A percentile compares a stretch with the other conserved stretches of the same genome.
Evolutionary conservation across 1,284 basidiomycete genomes (phyloP).

Genomic region (Erythrobasidium hasegawianum): DNA sequence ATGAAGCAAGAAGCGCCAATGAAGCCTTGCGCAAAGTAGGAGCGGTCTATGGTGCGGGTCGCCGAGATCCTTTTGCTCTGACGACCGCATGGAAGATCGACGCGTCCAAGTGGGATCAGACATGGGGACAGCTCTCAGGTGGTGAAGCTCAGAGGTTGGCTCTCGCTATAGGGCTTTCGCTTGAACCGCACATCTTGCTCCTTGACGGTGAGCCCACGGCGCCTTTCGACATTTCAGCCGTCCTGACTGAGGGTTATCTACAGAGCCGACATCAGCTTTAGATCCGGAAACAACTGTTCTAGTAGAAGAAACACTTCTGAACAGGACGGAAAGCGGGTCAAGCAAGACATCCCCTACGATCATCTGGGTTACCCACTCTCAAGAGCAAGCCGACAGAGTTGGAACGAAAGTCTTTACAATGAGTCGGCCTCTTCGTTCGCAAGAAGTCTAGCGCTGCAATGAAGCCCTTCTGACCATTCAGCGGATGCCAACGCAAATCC

Average conservation of each 20-base stretch:
- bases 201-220: slow-evolving; percentile 71
- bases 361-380: slow-evolving; percentile 81
- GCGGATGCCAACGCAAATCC: too few species aligned
- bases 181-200: slow-evolving; percentile 73
- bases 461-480: too few species aligned
- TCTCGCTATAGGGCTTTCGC: slow-evolving; percentile 65
- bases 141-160: slow-evolving; percentile 79
- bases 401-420: slow-evolving; percentile 53
- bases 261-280: slow-evolving; percentile 81
- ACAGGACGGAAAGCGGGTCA: neutral
- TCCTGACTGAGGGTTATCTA: neutral
- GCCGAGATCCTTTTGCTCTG: slow-evolving; percentile 57
- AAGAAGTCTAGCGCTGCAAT: too few species aligned
- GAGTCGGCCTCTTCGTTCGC: too few species aligned
- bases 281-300: slow-evolving; percentile 63
- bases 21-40: slow-evolving; percentile 37
- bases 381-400: slow-evolving; percentile 68
- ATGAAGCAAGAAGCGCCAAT: slow-evolving; percentile 55
- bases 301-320: slow-evolving; percentile 62
- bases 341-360: slow-evolving; percentile 29
- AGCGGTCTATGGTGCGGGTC: slow-evolving; percentile 36
- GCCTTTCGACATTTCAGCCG: too few species aligned
- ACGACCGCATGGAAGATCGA: slow-evolving; percentile 65
- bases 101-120: slow-evolving; percentile 65
- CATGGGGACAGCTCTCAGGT: slow-evolving; percentile 72